Base-by-base conservation (phyloP, 2,329 filamentous ascomycete genomes). In the Ophiostoma triangulosporum region DNA sequence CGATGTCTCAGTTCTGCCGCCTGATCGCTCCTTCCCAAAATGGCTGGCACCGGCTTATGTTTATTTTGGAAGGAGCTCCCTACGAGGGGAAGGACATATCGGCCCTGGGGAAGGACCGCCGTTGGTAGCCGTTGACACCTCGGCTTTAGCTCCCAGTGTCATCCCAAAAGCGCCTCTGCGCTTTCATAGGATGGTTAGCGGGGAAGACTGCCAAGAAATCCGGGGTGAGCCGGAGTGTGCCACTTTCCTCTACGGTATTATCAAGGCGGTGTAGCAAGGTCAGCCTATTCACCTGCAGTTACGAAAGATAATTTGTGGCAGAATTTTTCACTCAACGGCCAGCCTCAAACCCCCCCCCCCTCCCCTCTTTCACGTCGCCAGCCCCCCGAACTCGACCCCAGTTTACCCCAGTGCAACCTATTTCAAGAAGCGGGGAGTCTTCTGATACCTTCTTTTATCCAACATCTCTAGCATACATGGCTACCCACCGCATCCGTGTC, bases 1-100 rank as follows among this genome's bases (percentile, higher is more conserved):
- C 32, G 20, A 14, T 45, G 40, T 45, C 40, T 45, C 24, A 24
- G 40, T 27, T 26, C n/a, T 17, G 26, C n/a, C 15, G 26, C 9
- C 43, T 24, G 20, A 7, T 49, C 32, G 45, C 36, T 50, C 31
- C 43, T 46, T 48, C 35, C 36, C 51, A 15, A 12, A 26, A 29
- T 55, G 57, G 57, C 54, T 58, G 53, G 54, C 57, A 26, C 46
- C 57, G 57, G 57, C 57, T 57, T 55, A 55, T 54, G 50, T 32
- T 40, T 49, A 26, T 51, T n/a, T 27, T 17, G 54, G 33, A 49
- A 54, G 53, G 48, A 33, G 48, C 53, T 51, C 24, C 17, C 20
- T 35, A n/a, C 46, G 43, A 48, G 35, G n/a, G 35, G 38, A 3
- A 46, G 29, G 43, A 46, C n/a, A 26, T 31, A 29, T 14, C 14